Percentiles rank a stretch among this genome's conserved stretches.
phyloP scores from a whole-genome alignment of 108 stramenopile species.

The Phaeodactylum tricornutum region DNA sequence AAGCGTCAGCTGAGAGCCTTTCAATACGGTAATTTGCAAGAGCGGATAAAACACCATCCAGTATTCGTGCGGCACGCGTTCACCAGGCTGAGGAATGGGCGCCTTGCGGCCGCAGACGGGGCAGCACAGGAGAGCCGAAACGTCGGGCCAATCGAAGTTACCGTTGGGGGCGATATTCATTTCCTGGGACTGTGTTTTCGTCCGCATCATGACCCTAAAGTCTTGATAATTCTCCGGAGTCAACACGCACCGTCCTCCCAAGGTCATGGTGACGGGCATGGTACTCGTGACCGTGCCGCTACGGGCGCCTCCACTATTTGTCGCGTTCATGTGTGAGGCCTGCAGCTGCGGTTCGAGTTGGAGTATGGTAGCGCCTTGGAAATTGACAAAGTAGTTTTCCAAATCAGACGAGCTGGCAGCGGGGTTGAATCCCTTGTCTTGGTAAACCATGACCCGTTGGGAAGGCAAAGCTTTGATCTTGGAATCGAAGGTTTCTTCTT shows the following conservation, averaged over 20 bases:
- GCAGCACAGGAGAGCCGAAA: constrained; percentile 31
- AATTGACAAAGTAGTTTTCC: constrained; percentile 31
- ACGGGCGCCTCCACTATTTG: background rate
- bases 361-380: constrained; percentile 39
- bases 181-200: constrained; percentile 33
- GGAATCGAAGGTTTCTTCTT: constrained; percentile 30
- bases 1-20: constrained; percentile 36
- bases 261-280: constrained; percentile 48
- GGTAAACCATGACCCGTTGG: constrained; percentile 42
- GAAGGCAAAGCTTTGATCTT: constrained; percentile 32
- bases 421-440: constrained; percentile 29
- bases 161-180: constrained; percentile 49
- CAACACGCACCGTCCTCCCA: constrained; percentile 50
- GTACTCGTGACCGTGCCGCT: constrained; percentile 14
- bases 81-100: constrained; percentile 25
- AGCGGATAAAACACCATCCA: constrained; percentile 56
- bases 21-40: constrained; percentile 41
- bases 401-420: constrained; percentile 3
- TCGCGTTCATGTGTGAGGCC: constrained; percentile 8
- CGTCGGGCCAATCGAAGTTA: constrained; percentile 56
- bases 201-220: constrained; percentile 60
- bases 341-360: constrained; percentile 55
- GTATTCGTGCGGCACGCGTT: constrained; percentile 30
- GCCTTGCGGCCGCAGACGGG: constrained; percentile 38
- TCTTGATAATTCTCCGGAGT: constrained; percentile 46